Conservation (phyloP, 208 protist genomes). For the Jaenimonas drosophilae region DNA sequence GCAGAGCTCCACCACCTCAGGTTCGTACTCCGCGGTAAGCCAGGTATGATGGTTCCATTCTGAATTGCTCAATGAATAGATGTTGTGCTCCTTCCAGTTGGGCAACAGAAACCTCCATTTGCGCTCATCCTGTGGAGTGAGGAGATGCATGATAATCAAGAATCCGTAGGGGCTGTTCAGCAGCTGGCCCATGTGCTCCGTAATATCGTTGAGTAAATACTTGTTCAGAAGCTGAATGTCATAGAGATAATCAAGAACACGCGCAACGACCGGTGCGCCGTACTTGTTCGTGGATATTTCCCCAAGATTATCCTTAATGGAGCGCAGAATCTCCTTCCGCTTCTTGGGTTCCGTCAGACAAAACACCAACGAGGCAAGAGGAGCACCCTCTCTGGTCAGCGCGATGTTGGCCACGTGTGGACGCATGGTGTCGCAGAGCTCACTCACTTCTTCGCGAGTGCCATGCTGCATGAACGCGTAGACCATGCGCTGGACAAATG, state of each 20-base stretch:
- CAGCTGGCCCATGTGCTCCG: constrained; percentile 47
- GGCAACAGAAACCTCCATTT: constrained; percentile 66
- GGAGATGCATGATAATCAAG: constrained; percentile 75
- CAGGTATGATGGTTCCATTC: constrained; percentile 84
- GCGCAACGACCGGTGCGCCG: constrained; percentile 71
- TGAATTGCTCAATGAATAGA: constrained; percentile 67
- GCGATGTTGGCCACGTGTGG: constrained; percentile 60
- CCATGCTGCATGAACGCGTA: constrained; percentile 53
- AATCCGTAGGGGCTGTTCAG: constrained; percentile 82
- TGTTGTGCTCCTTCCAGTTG: constrained; percentile 80
- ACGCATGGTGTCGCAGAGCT: constrained; percentile 78
- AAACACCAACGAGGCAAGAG: constrained; percentile 73
- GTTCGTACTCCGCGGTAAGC: constrained; percentile 59
- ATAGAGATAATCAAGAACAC: constrained; percentile 83
- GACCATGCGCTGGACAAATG: constrained; percentile 83
- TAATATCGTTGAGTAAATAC: constrained; percentile 65
- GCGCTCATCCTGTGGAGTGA: constrained; percentile 58
- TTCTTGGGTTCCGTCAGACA: constrained; percentile 69
- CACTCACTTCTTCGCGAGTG: constrained; percentile 71
- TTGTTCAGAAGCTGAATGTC: constrained; percentile 78
- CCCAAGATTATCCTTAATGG: constrained; percentile 52
- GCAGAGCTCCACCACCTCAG: constrained; percentile 78
- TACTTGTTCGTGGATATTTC: constrained; percentile 73
- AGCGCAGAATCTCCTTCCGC: constrained; percentile 72
- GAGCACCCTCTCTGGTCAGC: constrained; percentile 58